Conservation (phyloP, 306 rosid genomes). For the Vachellia pachyceras region DNA sequence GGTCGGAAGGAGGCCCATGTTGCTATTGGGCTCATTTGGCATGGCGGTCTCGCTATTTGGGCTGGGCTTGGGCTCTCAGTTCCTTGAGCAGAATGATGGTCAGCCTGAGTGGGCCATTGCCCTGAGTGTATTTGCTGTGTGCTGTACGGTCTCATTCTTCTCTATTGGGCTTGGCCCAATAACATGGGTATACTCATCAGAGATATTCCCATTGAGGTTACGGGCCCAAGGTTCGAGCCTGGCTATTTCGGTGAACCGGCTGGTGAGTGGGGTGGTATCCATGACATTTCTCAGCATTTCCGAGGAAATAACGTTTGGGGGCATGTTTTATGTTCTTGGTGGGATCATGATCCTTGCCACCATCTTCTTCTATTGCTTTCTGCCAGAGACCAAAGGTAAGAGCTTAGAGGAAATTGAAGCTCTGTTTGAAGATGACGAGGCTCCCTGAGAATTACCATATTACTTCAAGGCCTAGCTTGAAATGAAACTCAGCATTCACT, state of each 20-base stretch:
- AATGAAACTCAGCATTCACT: background rate
- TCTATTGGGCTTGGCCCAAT: slow-evolving; percentile 93
- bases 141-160: slow-evolving; percentile 71
- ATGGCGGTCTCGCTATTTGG: slow-evolving; percentile 62
- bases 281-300: slow-evolving; percentile 74
- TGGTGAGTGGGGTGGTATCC: slow-evolving; percentile 72
- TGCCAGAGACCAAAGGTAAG: slow-evolving; percentile 82
- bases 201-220: slow-evolving; percentile 70
- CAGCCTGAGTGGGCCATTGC: slow-evolving; percentile 64
- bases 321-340: slow-evolving; percentile 61
- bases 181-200: slow-evolving; percentile 85
- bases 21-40: slow-evolving; percentile 65
- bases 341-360: slow-evolving; percentile 64
- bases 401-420: slow-evolving; percentile 77
- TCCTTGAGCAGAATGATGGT: slow-evolving; percentile 34
- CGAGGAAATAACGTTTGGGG: slow-evolving; percentile 67
- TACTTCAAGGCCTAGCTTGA: background rate
- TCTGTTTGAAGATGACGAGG: slow-evolving; percentile 58
- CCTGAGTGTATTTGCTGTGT: slow-evolving; percentile 58
- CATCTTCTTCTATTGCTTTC: slow-evolving; percentile 63
- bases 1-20: slow-evolving; percentile 78
- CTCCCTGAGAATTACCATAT: background rate
- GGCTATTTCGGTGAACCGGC: slow-evolving; percentile 76
- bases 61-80: slow-evolving; percentile 70
- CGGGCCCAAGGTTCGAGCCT: slow-evolving; percentile 75